phyloP scores from a whole-genome alignment of 768 basidiomycete species.

The Lentinula lateritia region DNA sequence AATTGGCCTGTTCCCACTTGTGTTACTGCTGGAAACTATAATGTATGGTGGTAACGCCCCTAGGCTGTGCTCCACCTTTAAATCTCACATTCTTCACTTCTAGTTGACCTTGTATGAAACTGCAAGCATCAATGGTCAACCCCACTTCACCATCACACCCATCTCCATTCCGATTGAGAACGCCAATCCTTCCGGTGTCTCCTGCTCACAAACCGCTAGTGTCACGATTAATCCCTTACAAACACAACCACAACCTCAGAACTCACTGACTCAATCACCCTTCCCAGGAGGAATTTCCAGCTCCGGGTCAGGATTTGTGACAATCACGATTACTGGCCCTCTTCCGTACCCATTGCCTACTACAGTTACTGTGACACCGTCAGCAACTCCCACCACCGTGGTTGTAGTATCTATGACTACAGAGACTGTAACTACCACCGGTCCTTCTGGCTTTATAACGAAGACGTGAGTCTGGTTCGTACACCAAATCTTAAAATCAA shows the following conservation, averaged over 20 bases:
- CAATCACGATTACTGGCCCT: conserved; percentile 7
- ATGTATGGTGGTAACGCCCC: conserved; percentile 23
- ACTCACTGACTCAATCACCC: conserved; percentile 25
- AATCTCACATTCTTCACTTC: neutral
- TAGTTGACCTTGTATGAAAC: conserved; percentile 44
- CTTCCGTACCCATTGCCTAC: conserved; percentile 3
- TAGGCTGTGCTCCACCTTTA: neutral
- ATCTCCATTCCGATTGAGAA: conserved; percentile 31
- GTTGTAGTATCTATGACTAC: conserved; percentile 15
- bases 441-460: conserved; percentile 14
- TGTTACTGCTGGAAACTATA: conserved; percentile 32
- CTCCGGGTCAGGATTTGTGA: conserved; percentile 4
- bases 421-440: conserved; percentile 15
- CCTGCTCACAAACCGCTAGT: conserved; percentile 15
- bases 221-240: conserved; percentile 16
- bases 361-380: conserved; percentile 14
- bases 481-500: neutral
- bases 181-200: conserved; percentile 12
- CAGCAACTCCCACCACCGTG: conserved; percentile 13
- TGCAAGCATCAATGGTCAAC: conserved; percentile 24
- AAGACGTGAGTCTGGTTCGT: conserved; percentile 13
- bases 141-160: conserved; percentile 35
- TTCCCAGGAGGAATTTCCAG: conserved; percentile 12
- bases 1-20: conserved; percentile 37
- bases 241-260: conserved; percentile 29